These are phyloP conservation scores for Penicillium janthinellum DNA, from an alignment of 2,329 filamentous ascomycete genomes.

Conservation along the genomic window DNA sequence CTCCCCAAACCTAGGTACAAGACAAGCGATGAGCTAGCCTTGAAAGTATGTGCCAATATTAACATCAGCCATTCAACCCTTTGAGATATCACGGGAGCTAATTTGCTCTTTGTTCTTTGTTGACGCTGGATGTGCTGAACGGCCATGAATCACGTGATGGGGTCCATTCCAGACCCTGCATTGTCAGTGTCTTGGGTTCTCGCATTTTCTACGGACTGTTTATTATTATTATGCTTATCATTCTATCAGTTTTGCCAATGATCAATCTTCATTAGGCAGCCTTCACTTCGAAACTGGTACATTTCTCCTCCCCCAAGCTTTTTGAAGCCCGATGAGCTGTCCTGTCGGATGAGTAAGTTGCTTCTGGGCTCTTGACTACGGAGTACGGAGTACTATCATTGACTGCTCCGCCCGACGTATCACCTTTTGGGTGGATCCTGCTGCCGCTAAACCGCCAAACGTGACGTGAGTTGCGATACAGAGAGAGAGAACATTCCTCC, in stretches of 20 bases:
- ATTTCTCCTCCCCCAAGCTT: background rate
- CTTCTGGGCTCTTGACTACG: background rate
- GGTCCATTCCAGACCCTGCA: slow-evolving; percentile 1
- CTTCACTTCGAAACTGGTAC: background rate
- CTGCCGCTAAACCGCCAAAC: slow-evolving; percentile 8
- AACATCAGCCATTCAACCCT: background rate
- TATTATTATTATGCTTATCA: slow-evolving; percentile 1
- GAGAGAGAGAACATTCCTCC: slow-evolving; percentile 6
- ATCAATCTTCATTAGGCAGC: background rate
- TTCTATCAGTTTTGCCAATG: background rate
- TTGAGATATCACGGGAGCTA: too few relatives aligned
- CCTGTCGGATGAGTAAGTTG: slow-evolving; percentile 6
- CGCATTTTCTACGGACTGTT: background rate
- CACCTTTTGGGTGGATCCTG: slow-evolving; percentile 21
- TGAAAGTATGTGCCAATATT: background rate
- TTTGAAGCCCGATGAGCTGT: background rate
- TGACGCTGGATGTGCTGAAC: background rate
- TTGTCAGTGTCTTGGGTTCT: background rate
- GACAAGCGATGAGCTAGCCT: background rate
- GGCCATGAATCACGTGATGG: background rate
- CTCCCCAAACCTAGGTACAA: too few relatives aligned
- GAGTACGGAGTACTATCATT: background rate
- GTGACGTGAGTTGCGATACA: slow-evolving; percentile 27
- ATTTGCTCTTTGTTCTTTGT: background rate
- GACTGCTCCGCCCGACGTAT: slow-evolving; percentile 16